phyloP scores from a whole-genome alignment of 441 rosid genomes.

The Arabidopsis lyrata region DNA sequence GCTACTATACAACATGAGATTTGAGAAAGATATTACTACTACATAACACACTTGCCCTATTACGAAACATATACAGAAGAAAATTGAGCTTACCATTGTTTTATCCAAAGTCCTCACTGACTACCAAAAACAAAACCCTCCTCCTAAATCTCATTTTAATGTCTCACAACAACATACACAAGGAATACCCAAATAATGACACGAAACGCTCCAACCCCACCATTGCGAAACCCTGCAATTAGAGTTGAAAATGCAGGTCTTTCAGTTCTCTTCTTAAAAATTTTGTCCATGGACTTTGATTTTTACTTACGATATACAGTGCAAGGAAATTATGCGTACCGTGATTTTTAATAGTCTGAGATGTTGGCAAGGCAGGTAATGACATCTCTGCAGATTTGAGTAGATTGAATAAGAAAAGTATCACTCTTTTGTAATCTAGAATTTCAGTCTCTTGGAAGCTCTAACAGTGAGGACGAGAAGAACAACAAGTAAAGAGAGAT shows the following conservation, averaged over 20 bases:
- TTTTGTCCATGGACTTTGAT: not conserved
- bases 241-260: not conserved
- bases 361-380: conserved; percentile 90
- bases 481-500: conserved; percentile 4
- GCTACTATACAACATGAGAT: conserved; percentile 39
- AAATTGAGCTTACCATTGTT: conserved; percentile 31
- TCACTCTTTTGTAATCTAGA: not conserved
- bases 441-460: conserved; percentile 3
- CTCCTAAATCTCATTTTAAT: conserved; percentile 35
- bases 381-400: conserved; percentile 82
- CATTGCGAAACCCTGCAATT: conserved; percentile 34
- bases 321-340: conserved; percentile 50
- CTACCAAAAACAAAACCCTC: conserved; percentile 31
- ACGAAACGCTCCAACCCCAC: conserved; percentile 19
- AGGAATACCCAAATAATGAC: conserved; percentile 32
- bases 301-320: not conserved
- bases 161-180: conserved; percentile 43
- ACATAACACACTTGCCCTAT: conserved; percentile 35
- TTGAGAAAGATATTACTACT: conserved; percentile 37
- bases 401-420: not conserved
- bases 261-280: conserved; percentile 12
- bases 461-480: not conserved
- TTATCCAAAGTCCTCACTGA: conserved; percentile 39
- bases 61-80: conserved; percentile 40
- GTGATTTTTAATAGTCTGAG: conserved; percentile 69